Base-by-base conservation (phyloP, 1,284 basidiomycete species). In the Heterobasidion occidentale region DNA sequence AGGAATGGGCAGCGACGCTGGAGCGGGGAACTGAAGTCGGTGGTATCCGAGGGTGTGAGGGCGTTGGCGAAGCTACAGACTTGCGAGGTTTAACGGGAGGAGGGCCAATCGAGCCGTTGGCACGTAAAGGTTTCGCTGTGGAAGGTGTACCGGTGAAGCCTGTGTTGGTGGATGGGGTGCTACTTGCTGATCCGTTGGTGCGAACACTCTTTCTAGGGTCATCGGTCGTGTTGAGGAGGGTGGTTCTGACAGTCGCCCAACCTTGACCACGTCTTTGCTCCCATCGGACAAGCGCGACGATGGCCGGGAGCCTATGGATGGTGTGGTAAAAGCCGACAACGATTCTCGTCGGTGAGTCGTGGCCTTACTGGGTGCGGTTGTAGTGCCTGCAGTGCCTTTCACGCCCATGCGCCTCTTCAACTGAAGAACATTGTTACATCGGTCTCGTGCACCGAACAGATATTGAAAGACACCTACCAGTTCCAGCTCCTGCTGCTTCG, bases 401-500 rank as follows among this genome's bases (percentile, higher is more conserved):
- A 85, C 78, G 8, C 78, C 81, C 34, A 84, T 72, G 53, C 81
- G 82, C 42, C 90, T 77, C 69, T 93, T 93, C 56, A 92, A 74
- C 90, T 92, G 45, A 36, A 34, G n/a, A 55, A 36, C 54, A 36
- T 44, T 47, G 46, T 50, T 19, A 59, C 45, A 52, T 56, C 38
- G 56, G 38, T 17, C 19, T 55, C 35, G 53, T 20, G 42, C 47
- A n/a, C 50, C 60, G 12, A n/a, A 46, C 17, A n/a, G 47, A 57
- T 55, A 59, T 7, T 44, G 27, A 27, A 27, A 5, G 19, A 77
- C 87, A 77, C 88, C 61, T 56, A 94, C 92, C 71, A 92, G 67
- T 66, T 94, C 91, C 27, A 95, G 74, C 67, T 94, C 92, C 66
- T 93, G 90, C 65, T 94, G 92, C 71, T 94, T 94, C 20, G 90